These are phyloP conservation scores for Cutaneotrichosporon cutaneum DNA, from an alignment of 1,284 basidiomycete genomes.

Conservation along the genomic window DNA sequence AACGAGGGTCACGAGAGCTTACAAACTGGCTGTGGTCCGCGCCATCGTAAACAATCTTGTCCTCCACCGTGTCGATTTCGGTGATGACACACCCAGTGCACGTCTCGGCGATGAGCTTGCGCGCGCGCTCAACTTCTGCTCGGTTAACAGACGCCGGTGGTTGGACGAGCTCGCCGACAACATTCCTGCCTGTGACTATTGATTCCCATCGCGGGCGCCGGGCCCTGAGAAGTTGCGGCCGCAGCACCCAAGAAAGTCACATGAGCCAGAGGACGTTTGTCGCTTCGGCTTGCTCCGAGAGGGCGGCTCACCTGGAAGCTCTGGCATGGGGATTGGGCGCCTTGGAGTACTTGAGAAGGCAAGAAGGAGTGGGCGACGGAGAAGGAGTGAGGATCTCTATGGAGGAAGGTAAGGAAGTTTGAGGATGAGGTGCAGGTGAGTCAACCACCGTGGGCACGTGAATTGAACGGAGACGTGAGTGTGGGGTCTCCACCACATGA, in stretches of 20 bases:
- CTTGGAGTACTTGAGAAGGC: too few species aligned
- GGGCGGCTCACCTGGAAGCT: constrained; percentile 60
- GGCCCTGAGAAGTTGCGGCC: background rate
- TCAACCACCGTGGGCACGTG: too few species aligned
- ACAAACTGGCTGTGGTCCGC: constrained; percentile 66
- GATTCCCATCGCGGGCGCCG: background rate
- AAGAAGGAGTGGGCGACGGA: background rate
- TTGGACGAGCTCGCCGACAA: background rate
- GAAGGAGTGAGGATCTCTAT: background rate
- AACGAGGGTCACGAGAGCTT: constrained; percentile 36
- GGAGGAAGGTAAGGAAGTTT: background rate
- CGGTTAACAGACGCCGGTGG: background rate
- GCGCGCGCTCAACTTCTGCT: constrained; percentile 70
- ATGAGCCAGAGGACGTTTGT: background rate
- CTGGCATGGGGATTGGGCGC: constrained; percentile 58
- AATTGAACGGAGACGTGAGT: too few species aligned
- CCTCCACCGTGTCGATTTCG: constrained; percentile 63
- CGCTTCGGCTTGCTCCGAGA: background rate
- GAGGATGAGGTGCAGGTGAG: background rate
- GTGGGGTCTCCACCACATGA: too few species aligned
- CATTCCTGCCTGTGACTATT: background rate
- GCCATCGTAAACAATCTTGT: constrained; percentile 68
- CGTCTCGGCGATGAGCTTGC: constrained; percentile 60
- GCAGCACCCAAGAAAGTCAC: background rate
- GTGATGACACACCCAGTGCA: constrained; percentile 62